Percentiles rank a stretch among this genome's conserved stretches.
phyloP scores from a whole-genome alignment of 495 filamentous ascomycete species.

The Neurospora sp. region DNA sequence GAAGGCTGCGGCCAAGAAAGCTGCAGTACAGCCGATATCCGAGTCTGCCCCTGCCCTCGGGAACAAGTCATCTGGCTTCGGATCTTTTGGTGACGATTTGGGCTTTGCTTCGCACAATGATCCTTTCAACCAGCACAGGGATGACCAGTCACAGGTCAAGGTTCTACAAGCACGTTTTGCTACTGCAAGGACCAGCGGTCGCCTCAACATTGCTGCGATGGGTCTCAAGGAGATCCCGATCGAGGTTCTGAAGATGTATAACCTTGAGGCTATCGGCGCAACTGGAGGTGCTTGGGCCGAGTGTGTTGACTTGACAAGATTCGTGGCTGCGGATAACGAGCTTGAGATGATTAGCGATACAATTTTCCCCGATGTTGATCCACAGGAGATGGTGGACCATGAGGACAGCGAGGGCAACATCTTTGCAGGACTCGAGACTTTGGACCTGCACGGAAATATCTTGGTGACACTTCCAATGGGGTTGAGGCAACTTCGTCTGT shows the following conservation, averaged over 20 bases:
- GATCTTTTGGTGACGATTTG: slow-evolving; percentile 40
- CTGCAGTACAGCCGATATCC: slow-evolving; percentile 36
- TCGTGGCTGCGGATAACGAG: slow-evolving; percentile 90
- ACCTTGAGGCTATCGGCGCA: slow-evolving; percentile 46
- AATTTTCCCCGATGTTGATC: slow-evolving; percentile 66
- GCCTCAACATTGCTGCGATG: slow-evolving; percentile 84
- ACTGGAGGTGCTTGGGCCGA: slow-evolving; percentile 72
- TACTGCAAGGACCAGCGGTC: slow-evolving; percentile 66
- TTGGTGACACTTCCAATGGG: slow-evolving; percentile 64
- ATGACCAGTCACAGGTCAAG: slow-evolving; percentile 47
- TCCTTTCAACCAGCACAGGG: slow-evolving; percentile 57
- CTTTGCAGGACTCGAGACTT: slow-evolving; percentile 71
- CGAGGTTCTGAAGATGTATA: slow-evolving; percentile 88
- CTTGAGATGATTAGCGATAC: slow-evolving; percentile 59
- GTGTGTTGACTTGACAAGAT: slow-evolving; percentile 79
- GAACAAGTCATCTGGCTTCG: slow-evolving; percentile 33
- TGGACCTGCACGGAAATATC: slow-evolving; percentile 82
- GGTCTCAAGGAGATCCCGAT: slow-evolving; percentile 68
- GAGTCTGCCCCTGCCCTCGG: slow-evolving; percentile 17
- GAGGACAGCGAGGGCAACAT: slow-evolving; percentile 57
- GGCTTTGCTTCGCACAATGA: slow-evolving; percentile 46
- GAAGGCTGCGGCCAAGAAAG: slow-evolving; percentile 64
- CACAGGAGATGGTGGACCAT: slow-evolving; percentile 44
- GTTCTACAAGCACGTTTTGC: slow-evolving; percentile 68
- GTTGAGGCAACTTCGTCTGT: slow-evolving; percentile 55